Base-by-base conservation (phyloP, 495 filamentous ascomycete species). In the Durotheca rogersii region DNA sequence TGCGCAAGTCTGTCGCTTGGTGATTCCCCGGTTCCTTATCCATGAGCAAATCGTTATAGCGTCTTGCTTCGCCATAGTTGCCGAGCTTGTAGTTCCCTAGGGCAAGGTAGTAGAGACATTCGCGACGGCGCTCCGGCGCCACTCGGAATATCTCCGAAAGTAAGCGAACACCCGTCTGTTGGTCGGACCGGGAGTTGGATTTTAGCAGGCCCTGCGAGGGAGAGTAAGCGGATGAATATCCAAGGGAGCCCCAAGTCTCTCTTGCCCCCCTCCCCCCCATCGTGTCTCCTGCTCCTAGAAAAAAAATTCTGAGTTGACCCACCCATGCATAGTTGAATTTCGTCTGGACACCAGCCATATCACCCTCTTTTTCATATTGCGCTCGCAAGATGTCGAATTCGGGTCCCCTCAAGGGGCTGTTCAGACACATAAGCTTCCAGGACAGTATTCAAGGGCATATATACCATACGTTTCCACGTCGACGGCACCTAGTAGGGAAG, bases 301-400 rank as follows among this genome's bases (percentile, higher is more conserved):
- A n/a, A n/a, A 33, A 9, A 16, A 6, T 19, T 4, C 12, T 44
- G n/a, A 15, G 36, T 19, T 12, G 32, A 47, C 77, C 32, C 75
- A 94, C 90, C 93, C 93, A 98, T 62, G 94, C 92, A 67, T 89
- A 97, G 81, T 98, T 98, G 81, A 98, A 98, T 68, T 96, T 97
- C 35, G 93, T 98, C 69, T 98, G 93, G 19, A 98, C 82, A 35
- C 91, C 90, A 11, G 96, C 94, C 71, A 92, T 95, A 58, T 90
- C 86, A 48, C 92, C 93, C 69, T 98, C 93, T 69, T 92, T 91
- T 65, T 96, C 90, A 69, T 91, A 98, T 70, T 97, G 93, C 43
- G 86, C 74, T 45, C 91, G 87, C 15, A 98, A 77, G 38, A 97
- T 92, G 65, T 90, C 81, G 42, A 98, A 84, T 66, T 98, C 93